Conservation (phyloP, 768 basidiomycete genomes). For the Trametes sanguinea region DNA sequence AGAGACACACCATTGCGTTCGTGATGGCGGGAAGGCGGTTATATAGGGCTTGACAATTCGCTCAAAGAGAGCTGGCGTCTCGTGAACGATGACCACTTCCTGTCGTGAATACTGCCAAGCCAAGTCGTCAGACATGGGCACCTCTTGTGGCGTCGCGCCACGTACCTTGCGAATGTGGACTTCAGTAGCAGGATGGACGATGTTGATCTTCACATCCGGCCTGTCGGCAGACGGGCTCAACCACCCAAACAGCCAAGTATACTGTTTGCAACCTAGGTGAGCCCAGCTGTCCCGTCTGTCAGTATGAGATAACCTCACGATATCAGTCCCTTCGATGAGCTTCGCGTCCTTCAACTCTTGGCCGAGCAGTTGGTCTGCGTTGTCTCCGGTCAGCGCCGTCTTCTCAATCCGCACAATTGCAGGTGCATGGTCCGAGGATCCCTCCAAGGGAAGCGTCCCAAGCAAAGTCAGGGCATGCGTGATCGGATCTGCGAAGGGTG, state of each 20-base stretch:
- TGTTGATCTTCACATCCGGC: conserved; percentile 79
- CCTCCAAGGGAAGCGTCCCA: conserved; percentile 53
- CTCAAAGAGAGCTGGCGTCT: conserved; percentile 80
- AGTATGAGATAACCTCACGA: conserved; percentile 45
- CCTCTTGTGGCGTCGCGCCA: background rate
- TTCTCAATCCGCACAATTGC: conserved; percentile 82
- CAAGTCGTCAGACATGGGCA: background rate
- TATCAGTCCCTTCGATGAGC: conserved; percentile 64
- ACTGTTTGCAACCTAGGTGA: conserved; percentile 47
- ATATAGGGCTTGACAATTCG: conserved; percentile 80
- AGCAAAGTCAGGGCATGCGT: conserved; percentile 66
- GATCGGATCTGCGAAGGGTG: conserved; percentile 48
- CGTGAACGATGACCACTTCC: conserved; percentile 67
- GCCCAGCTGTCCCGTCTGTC: background rate
- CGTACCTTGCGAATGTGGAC: conserved; percentile 82
- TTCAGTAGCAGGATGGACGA: conserved; percentile 88
- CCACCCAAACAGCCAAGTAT: conserved; percentile 81
- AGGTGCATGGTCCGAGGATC: conserved; percentile 21
- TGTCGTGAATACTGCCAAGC: conserved; percentile 72
- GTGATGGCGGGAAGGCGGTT: conserved; percentile 63
- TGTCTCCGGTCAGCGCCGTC: conserved; percentile 57
- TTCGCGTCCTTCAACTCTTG: conserved; percentile 44
- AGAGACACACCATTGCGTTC: conserved; percentile 72
- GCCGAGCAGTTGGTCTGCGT: conserved; percentile 42
- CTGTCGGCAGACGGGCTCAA: conserved; percentile 40